A percentile compares a stretch with the other conserved stretches of the same genome.
Conservation (phyloP, 176 grass and related monocot genomes). For the Leersia perrieri region DNA sequence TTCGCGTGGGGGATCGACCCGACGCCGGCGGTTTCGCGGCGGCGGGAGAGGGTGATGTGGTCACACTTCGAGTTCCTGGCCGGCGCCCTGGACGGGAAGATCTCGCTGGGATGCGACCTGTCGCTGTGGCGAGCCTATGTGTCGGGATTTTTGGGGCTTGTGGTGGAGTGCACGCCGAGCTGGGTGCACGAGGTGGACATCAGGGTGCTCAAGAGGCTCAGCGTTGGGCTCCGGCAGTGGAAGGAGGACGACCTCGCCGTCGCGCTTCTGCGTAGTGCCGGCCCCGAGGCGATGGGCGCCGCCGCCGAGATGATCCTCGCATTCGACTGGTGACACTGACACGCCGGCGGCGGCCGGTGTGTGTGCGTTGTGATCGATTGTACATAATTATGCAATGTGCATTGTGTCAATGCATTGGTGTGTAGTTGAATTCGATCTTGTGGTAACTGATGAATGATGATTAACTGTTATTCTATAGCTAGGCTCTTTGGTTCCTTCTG, state of each 20-base stretch:
- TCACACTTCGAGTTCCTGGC: constrained; percentile 77
- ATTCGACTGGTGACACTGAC: constrained; percentile 44
- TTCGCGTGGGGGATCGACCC: constrained; percentile 87
- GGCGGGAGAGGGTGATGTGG: constrained; percentile 62
- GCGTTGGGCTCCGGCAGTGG: constrained; percentile 66
- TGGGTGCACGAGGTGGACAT: constrained; percentile 83
- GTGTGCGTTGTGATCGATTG: neutral
- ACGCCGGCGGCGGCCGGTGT: neutral
- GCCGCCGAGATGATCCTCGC: constrained; percentile 76
- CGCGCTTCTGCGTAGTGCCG: constrained; percentile 52
- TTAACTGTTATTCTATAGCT: neutral
- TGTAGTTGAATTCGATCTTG: neutral
- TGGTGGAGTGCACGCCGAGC: constrained; percentile 75
- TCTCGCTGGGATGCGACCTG: constrained; percentile 70
- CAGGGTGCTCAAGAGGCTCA: constrained; percentile 58
- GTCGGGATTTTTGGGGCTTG: constrained; percentile 68
- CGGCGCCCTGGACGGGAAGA: constrained; percentile 76
- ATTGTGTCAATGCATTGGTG: neutral
- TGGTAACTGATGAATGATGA: neutral
- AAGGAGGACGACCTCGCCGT: constrained; percentile 71
- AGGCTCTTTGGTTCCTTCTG: neutral
- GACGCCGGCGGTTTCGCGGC: constrained; percentile 45
- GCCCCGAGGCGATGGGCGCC: constrained; percentile 51
- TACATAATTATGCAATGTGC: constrained; percentile 32
- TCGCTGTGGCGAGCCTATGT: constrained; percentile 80